Evolutionary conservation across 768 basidiomycete species (phyloP).

Genomic region (Hypsizygus marmoreus): DNA sequence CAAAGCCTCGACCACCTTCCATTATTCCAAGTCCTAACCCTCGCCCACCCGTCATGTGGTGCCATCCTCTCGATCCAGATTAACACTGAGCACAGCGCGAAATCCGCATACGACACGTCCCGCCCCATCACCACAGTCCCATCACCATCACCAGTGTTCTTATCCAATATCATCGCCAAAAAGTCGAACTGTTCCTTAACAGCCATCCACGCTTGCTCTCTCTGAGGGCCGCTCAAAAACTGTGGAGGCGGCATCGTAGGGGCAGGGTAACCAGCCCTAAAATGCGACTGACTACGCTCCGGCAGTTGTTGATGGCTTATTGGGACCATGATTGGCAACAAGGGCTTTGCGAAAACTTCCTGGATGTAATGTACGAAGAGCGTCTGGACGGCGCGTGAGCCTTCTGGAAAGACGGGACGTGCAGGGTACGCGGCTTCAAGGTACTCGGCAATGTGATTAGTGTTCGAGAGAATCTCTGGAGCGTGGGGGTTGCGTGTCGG

Average conservation of each 20-base stretch:
- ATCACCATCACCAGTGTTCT: constrained; percentile 64
- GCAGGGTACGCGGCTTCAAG: constrained; percentile 70
- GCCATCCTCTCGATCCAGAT: constrained; percentile 77
- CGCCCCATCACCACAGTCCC: constrained; percentile 65
- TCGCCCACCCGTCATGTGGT: constrained; percentile 72
- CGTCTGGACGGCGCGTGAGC: constrained; percentile 65
- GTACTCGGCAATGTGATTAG: constrained; percentile 69
- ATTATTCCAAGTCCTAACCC: constrained; percentile 68
- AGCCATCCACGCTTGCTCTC: constrained; percentile 65
- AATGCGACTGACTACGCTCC: constrained; percentile 53
- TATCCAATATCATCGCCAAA: constrained; percentile 64
- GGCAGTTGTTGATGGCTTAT: constrained; percentile 64
- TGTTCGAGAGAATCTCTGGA: constrained; percentile 59
- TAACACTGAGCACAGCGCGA: constrained; percentile 69
- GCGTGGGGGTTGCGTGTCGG: constrained; percentile 43
- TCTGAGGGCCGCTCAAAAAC: constrained; percentile 41
- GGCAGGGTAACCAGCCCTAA: constrained; percentile 27
- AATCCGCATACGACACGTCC: constrained; percentile 73
- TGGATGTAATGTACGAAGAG: constrained; percentile 73
- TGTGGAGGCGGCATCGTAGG: constrained; percentile 15
- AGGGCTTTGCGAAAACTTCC: constrained; percentile 63
- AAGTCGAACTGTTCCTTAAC: constrained; percentile 71
- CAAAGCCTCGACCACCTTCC: constrained; percentile 68
- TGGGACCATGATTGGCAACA: constrained; percentile 72
- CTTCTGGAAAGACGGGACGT: constrained; percentile 70